These are phyloP conservation scores for Herpetospermum pedunculosum DNA, from an alignment of 306 rosid species.

Conservation along the genomic window DNA sequence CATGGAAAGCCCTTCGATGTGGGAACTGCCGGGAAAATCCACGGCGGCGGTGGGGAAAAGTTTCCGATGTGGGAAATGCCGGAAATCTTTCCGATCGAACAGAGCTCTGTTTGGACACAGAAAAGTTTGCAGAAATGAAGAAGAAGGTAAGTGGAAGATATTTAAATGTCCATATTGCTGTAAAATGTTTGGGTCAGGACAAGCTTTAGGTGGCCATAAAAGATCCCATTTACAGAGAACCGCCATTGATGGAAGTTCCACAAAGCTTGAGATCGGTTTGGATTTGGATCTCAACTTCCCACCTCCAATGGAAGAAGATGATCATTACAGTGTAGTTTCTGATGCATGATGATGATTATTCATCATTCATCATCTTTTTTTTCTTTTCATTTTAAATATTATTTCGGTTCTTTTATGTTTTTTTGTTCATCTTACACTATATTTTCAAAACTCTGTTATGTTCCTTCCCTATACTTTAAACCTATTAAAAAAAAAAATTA, in stretches of 20 bases:
- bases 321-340: slow-evolving; percentile 54
- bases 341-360: slow-evolving; percentile 13
- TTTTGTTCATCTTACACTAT: too few species aligned
- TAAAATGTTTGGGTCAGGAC: slow-evolving; percentile 72
- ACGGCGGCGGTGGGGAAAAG: slow-evolving; percentile 13
- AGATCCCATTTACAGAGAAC: slow-evolving; percentile 47
- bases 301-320: slow-evolving; percentile 58
- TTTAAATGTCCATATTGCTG: slow-evolving; percentile 68
- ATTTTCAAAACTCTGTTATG: too few species aligned
- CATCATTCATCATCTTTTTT: too few species aligned
- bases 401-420: not conserved
- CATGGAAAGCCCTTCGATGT: slow-evolving; percentile 46
- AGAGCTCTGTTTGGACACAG: slow-evolving; percentile 86
- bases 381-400: not conserved
- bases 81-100: slow-evolving; percentile 62
- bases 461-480: too few species aligned
- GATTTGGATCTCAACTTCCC: slow-evolving; percentile 92
- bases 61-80: slow-evolving; percentile 69
- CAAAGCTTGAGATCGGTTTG: slow-evolving; percentile 26
- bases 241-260: slow-evolving; percentile 11
- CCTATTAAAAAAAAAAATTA: too few species aligned
- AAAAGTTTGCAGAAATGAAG: slow-evolving; percentile 7
- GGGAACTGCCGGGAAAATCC: slow-evolving; percentile 53
- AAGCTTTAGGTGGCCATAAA: slow-evolving; percentile 91
- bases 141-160: slow-evolving; percentile 26